A percentile compares a stretch with the other conserved stretches of the same genome.
phyloP scores from a whole-genome alignment of 78 protist species.

The Dictyostelium citrinum region DNA sequence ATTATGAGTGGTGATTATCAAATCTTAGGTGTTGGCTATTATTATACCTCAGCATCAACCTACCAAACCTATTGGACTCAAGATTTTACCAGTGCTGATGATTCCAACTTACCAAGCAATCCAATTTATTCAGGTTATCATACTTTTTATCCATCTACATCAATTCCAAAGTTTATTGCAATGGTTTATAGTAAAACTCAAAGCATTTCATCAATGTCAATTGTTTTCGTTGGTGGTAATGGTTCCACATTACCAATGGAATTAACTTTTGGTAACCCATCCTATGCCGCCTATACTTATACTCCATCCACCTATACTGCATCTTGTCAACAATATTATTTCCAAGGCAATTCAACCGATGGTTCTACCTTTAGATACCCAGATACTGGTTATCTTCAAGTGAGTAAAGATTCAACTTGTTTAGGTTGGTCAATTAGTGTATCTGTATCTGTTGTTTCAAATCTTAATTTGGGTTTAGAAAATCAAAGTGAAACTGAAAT shows the following conservation, averaged over 20 bases:
- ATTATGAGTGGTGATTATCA: background rate
- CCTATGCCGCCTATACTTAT: background rate
- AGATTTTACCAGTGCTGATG: slow-evolving; percentile 1
- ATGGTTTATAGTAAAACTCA: background rate
- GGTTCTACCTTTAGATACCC: slow-evolving; percentile 9
- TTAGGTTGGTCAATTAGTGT: background rate
- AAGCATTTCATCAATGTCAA: background rate
- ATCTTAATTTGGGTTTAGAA: background rate
- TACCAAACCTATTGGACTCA: slow-evolving; percentile 33
- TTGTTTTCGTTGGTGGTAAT: background rate
- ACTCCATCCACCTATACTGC: background rate
- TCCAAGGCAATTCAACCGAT: background rate
- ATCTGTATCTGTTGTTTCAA: background rate
- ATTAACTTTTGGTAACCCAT: background rate
- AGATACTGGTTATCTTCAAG: slow-evolving; percentile 19
- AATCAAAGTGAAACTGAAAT: background rate
- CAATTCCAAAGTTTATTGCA: background rate
- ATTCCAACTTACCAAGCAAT: too few species aligned
- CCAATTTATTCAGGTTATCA: background rate
- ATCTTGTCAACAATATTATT: slow-evolving; percentile 7
- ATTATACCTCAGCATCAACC: background rate
- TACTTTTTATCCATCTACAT: background rate
- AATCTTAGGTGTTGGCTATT: slow-evolving; percentile 20
- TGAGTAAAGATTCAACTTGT: background rate
- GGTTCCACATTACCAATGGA: background rate